A percentile compares a stretch with the other conserved stretches of the same genome.
Conservation (phyloP, 2,329 filamentous ascomycete genomes). For the Proliferodiscus dingleyae region DNA sequence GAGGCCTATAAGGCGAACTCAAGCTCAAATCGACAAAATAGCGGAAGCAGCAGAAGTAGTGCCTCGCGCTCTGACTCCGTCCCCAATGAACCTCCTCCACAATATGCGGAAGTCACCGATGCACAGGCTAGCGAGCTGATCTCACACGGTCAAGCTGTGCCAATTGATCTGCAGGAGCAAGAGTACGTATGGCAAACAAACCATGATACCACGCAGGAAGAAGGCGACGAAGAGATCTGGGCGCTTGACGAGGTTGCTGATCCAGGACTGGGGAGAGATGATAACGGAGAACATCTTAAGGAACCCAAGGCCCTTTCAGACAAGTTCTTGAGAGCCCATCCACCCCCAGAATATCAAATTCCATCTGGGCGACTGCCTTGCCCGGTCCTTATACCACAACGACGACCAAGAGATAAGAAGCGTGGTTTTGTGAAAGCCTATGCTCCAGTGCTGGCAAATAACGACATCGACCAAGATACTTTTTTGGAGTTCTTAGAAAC, state of each 20-base stretch:
- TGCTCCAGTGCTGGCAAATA: conserved; percentile 39
- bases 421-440: conserved; percentile 51
- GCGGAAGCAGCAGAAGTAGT: conserved; percentile 16
- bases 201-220: conserved; percentile 14
- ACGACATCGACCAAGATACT: conserved; percentile 42
- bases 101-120: conserved; percentile 21
- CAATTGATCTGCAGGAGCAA: conserved; percentile 9
- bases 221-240: conserved; percentile 26
- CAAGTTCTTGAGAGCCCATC: conserved; percentile 18
- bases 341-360: conserved; percentile 12
- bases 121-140: conserved; percentile 17
- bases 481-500: conserved; percentile 46
- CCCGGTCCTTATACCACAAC: conserved; percentile 48
- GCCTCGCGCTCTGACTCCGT: not conserved
- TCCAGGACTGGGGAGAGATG: not conserved
- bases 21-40: conserved; percentile 6
- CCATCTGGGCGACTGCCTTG: conserved; percentile 29
- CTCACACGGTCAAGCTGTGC: conserved; percentile 16
- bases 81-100: conserved; percentile 15
- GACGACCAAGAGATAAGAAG: conserved; percentile 42
- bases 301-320: conserved; percentile 12
- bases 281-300: conserved; percentile 2
- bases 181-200: conserved; percentile 6
- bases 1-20: conserved; percentile 20
- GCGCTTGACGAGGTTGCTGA: conserved; percentile 22